phyloP scores from a whole-genome alignment of 768 basidiomycete genomes.

The Suillus brevipes region DNA sequence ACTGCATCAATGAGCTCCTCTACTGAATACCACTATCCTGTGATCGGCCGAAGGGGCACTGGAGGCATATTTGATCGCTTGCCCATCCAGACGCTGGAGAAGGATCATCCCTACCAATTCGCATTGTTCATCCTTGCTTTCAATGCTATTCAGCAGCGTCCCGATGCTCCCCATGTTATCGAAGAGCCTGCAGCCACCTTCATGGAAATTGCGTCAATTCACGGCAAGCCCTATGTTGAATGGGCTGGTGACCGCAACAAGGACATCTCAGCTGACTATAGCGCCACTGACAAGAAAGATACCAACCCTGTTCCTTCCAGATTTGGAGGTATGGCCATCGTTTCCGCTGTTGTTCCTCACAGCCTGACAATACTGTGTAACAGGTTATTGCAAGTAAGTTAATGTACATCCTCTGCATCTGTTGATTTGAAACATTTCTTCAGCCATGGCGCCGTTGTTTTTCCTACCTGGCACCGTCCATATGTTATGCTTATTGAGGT shows the following conservation, averaged over 20 bases:
- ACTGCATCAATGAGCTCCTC: neutral
- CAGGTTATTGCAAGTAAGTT: constrained; percentile 31
- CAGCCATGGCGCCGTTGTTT: constrained; percentile 24
- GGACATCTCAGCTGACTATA: constrained; percentile 21
- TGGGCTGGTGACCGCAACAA: constrained; percentile 24
- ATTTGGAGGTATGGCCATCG: constrained; percentile 23
- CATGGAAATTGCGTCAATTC: constrained; percentile 27
- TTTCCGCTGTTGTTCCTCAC: neutral
- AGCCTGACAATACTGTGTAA: neutral
- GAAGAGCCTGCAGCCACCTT: constrained; percentile 14
- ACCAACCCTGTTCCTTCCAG: constrained; percentile 25
- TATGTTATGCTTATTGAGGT: constrained; percentile 30
- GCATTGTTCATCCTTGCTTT: constrained; percentile 28
- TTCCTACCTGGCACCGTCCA: constrained; percentile 30
- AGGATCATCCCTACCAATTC: constrained; percentile 25
- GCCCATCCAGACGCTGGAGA: constrained; percentile 21
- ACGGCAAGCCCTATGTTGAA: constrained; percentile 27
- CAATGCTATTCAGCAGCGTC: constrained; percentile 14
- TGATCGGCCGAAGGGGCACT: constrained; percentile 21
- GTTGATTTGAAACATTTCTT: neutral
- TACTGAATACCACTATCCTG: constrained; percentile 18
- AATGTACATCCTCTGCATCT: neutral
- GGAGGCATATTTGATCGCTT: constrained; percentile 22
- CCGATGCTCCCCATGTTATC: neutral
- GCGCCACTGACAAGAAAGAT: constrained; percentile 24